Evolutionary conservation across 1,284 basidiomycete species (phyloP).

Genomic region (Leccinum angustisporum): DNA sequence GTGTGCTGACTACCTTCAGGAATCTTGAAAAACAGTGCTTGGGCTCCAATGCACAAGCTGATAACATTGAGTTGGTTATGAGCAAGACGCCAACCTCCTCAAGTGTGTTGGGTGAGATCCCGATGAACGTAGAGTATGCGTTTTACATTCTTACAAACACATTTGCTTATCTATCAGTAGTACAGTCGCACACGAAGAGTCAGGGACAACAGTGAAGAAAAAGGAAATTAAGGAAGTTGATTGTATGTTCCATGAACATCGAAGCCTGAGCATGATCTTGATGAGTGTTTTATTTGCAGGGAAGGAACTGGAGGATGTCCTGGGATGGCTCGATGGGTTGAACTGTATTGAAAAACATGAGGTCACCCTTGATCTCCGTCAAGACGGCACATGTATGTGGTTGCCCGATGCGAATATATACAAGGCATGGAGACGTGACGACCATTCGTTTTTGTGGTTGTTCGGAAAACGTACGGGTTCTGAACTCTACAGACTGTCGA

Average conservation of each 20-base stretch:
- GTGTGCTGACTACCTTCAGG: background rate
- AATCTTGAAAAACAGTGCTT: background rate
- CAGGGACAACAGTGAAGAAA: too few relatives aligned
- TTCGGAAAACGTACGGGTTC: background rate
- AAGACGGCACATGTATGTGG: background rate
- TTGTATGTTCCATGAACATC: background rate
- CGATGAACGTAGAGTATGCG: background rate
- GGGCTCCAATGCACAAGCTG: background rate
- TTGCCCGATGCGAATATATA: background rate
- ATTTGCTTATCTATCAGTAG: background rate
- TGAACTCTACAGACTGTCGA: background rate
- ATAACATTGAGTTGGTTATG: background rate
- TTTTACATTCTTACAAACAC: background rate
- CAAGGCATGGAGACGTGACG: background rate
- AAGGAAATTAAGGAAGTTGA: background rate
- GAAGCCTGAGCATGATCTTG: background rate
- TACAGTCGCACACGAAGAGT: background rate
- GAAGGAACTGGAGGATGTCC: background rate
- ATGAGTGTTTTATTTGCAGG: background rate
- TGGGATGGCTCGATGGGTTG: slow-evolving; percentile 6
- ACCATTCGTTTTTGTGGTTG: background rate
- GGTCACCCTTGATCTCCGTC: background rate
- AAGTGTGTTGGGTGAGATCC: background rate
- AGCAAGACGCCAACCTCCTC: background rate
- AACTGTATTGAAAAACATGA: slow-evolving; percentile 3